Percentiles rank a stretch among this genome's conserved stretches.
phyloP scores from a whole-genome alignment of 768 basidiomycete genomes.

The Psilocybe cyanescens region DNA sequence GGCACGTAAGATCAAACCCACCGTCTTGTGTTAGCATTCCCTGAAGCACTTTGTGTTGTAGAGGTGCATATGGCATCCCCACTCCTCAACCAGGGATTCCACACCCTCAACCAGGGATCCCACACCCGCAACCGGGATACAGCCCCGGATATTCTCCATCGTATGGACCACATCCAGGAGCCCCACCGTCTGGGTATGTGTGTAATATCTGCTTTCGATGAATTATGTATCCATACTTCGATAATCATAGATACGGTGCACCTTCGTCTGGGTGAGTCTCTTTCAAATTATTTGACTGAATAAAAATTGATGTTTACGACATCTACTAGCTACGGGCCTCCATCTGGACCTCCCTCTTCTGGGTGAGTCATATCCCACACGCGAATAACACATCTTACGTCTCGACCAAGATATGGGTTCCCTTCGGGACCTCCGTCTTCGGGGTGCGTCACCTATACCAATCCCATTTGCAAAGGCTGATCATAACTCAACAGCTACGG shows the following conservation, averaged over 20 bases:
- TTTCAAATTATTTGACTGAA: background rate
- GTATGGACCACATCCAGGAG: slow-evolving; percentile 31
- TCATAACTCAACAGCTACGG: slow-evolving; percentile 27
- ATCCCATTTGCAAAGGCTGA: background rate
- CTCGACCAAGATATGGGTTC: background rate
- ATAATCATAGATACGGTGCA: slow-evolving; percentile 14
- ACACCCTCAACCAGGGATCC: slow-evolving; percentile 15
- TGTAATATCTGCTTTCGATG: background rate
- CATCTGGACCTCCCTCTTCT: slow-evolving; percentile 31
- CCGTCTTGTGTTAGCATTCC: background rate
- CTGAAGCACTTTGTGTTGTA: background rate
- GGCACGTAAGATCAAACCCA: slow-evolving; percentile 22
- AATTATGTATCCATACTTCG: background rate
- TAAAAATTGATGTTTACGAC: background rate
- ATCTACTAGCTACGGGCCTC: slow-evolving; percentile 17
- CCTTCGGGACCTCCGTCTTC: slow-evolving; percentile 3
- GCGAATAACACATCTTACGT: background rate
- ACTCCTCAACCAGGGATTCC: slow-evolving; percentile 26
- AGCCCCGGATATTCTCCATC: slow-evolving; percentile 46
- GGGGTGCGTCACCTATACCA: background rate
- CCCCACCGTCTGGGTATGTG: slow-evolving; percentile 20
- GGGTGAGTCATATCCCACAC: slow-evolving; percentile 12
- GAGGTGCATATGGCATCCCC: slow-evolving; percentile 24
- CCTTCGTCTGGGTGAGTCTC: slow-evolving; percentile 23
- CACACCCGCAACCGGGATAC: slow-evolving; percentile 33